Evolutionary conservation across 306 rosid species (phyloP), one percentile per base, ranked within the genome.

Genomic region (Glycine tomentella): DNA sequence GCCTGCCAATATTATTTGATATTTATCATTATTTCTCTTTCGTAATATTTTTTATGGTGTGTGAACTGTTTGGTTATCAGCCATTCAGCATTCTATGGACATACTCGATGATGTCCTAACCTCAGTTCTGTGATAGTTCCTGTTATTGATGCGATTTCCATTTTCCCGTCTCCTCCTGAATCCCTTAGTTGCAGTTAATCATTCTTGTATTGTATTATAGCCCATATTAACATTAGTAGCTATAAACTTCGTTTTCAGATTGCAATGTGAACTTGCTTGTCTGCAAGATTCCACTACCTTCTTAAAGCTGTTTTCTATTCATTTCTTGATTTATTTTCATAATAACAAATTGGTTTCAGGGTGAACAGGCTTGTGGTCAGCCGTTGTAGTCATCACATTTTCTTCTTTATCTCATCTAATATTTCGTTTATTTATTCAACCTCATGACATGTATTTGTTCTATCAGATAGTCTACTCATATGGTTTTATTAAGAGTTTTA

Each of bases 1-100:
- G 56, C 44, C 70, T 56, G 64, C 74, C 50, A 82, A 65, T 50
- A 46, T 78, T 46, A 46, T 34, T 15, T 69, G 63, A 81, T 48
- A 61, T 76, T 71, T 45, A 51, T 72, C 40, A n/a, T 8, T 20
- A 20, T 20, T 20, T 80, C 58, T 52, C 40, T 56, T 48, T 81
- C 9, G 14, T 61, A 50, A 80, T 46, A 36, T 75, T 75, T 9
- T 8, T 74, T 38, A 8, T 34, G 17, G 66, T 56, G 56, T 81
- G 38, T 44, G 70, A 56, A 65, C 8, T 76, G 6, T 65, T 72
- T 76, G 77, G 61, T 82, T 71, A 5, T 69, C 63, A 51, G 11
- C 12, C 8, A 42, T 42, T 9, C 51, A 46, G 58, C 58, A 13
- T 75, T 56, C 56, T 16, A 40, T 71, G 55, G 66, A 66, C 68